These are phyloP conservation scores for Fusarium denticulatum DNA, from an alignment of 2,329 filamentous ascomycete species.

Conservation along the genomic window DNA sequence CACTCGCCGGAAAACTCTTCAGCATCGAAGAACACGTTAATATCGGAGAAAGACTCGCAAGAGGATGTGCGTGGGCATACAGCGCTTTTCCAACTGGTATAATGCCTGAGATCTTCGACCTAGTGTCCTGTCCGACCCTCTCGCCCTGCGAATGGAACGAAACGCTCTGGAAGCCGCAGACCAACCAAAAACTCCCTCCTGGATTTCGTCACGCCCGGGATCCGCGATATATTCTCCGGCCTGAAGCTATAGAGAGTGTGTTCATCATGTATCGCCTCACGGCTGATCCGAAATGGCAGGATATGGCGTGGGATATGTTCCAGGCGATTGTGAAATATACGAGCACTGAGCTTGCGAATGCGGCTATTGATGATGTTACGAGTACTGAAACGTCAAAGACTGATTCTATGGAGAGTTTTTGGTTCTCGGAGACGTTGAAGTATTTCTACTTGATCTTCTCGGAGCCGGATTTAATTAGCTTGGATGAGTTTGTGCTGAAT, in stretches of 20 bases:
- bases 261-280: slow-evolving; percentile 63
- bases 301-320: slow-evolving; percentile 65
- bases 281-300: slow-evolving; percentile 57
- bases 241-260: slow-evolving; percentile 61
- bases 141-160: slow-evolving; percentile 44
- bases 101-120: slow-evolving; percentile 66
- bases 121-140: slow-evolving; percentile 56
- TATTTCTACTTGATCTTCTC: slow-evolving; percentile 80
- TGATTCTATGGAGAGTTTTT: slow-evolving; percentile 77
- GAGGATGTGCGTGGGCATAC: slow-evolving; percentile 69
- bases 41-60: slow-evolving; percentile 59
- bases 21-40: slow-evolving; percentile 57
- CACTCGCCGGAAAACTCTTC: slow-evolving; percentile 69
- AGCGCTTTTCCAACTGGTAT: slow-evolving; percentile 62
- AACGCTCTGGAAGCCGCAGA: slow-evolving; percentile 10
- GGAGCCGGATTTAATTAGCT: slow-evolving; percentile 68
- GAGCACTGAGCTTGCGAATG: slow-evolving; percentile 58
- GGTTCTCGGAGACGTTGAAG: slow-evolving; percentile 78
- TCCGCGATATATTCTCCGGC: slow-evolving; percentile 59
- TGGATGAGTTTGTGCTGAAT: slow-evolving; percentile 74
- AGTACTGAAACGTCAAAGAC: slow-evolving; percentile 48
- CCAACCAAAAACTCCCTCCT: slow-evolving; percentile 48
- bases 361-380: slow-evolving; percentile 58
- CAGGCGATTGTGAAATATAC: slow-evolving; percentile 57
- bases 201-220: slow-evolving; percentile 71